Evolutionary conservation across 768 basidiomycete species (phyloP).

Genomic region (Lactifluus volemus): DNA sequence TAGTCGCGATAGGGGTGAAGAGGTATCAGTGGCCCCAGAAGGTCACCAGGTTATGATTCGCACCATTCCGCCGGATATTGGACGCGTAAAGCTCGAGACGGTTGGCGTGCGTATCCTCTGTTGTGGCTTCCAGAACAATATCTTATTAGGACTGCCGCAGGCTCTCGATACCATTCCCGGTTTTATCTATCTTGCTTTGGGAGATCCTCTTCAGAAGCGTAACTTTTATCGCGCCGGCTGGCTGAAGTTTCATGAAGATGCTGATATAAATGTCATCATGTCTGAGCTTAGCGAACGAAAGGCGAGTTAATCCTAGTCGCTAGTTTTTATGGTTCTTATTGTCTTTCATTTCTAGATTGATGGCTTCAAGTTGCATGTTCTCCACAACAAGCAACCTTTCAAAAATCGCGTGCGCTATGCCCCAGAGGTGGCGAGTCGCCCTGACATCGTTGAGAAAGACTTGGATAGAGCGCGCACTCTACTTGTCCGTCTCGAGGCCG

Average conservation of each 20-base stretch:
- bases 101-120: constrained; percentile 35
- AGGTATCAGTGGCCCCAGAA: constrained; percentile 54
- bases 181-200: constrained; percentile 81
- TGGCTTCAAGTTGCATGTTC: constrained; percentile 88
- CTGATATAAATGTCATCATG: constrained; percentile 71
- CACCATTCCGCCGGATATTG: constrained; percentile 90
- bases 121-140: constrained; percentile 4
- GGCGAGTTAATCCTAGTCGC: constrained; percentile 33
- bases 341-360: constrained; percentile 54
- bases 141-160: constrained; percentile 33
- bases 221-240: constrained; percentile 94
- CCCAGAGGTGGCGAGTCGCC: constrained; percentile 72
- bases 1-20: constrained; percentile 51
- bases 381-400: constrained; percentile 71
- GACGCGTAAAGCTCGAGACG: constrained; percentile 82
- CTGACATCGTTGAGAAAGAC: constrained; percentile 76
- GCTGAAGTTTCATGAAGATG: constrained; percentile 79
- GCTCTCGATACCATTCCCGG: constrained; percentile 69
- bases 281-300: constrained; percentile 74
- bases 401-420: constrained; percentile 70
- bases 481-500: constrained; percentile 65
- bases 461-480: constrained; percentile 66
- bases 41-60: constrained; percentile 92
- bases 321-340: background rate
- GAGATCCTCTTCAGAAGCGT: constrained; percentile 87